These are phyloP conservation scores for Dichomitus squalens DNA, from an alignment of 1,284 basidiomycete genomes.

Conservation along the genomic window DNA sequence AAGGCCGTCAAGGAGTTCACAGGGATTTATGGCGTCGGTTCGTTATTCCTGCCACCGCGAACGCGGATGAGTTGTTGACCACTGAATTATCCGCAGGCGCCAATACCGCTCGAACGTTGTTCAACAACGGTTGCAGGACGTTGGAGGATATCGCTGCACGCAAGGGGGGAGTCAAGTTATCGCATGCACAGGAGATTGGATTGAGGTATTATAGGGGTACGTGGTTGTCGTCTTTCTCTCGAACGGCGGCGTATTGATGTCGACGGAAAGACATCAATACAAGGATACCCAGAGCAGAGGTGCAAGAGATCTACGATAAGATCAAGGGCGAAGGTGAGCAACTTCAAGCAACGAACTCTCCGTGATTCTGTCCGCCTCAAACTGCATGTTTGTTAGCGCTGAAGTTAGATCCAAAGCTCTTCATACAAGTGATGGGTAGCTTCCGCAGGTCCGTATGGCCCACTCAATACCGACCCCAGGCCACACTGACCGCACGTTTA, in stretches of 20 bases:
- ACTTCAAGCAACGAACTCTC: not conserved
- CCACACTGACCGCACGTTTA: conserved; percentile 34
- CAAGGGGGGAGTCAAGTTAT: conserved; percentile 65
- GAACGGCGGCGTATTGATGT: not conserved
- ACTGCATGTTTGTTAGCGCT: conserved; percentile 48
- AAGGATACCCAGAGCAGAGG: conserved; percentile 86
- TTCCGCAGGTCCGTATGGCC: conserved; percentile 64
- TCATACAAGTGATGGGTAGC: conserved; percentile 88
- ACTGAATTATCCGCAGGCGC: conserved; percentile 44
- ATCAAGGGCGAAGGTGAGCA: conserved; percentile 69
- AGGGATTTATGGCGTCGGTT: conserved; percentile 87
- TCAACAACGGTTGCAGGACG: conserved; percentile 73
- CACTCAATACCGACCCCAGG: conserved; percentile 6
- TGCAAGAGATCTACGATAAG: conserved; percentile 67
- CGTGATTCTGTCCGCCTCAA: not conserved
- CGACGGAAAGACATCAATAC: conserved; percentile 66
- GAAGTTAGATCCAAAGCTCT: conserved; percentile 69
- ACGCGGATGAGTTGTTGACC: not conserved
- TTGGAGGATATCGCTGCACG: conserved; percentile 71
- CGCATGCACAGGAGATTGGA: conserved; percentile 72
- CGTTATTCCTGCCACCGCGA: conserved; percentile 26
- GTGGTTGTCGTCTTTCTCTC: conserved; percentile 6
- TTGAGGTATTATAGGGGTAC: conserved; percentile 77
- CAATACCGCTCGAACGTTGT: conserved; percentile 72
- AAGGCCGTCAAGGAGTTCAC: conserved; percentile 58